These are phyloP conservation scores for Mrakia gelida DNA, from an alignment of 768 basidiomycete species.

Conservation along the genomic window DNA sequence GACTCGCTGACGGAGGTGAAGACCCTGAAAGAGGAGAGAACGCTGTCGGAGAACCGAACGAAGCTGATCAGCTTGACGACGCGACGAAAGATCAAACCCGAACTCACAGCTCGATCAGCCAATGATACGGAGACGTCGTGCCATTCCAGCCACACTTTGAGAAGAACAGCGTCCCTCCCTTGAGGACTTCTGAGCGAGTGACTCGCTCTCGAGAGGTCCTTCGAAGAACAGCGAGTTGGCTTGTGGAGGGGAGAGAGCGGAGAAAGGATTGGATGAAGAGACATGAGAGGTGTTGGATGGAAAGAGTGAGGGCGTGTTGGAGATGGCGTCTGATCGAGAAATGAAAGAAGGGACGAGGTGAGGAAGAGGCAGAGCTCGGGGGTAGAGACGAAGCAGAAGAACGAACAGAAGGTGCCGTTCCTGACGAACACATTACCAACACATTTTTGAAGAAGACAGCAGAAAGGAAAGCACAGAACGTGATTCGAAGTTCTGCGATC, in stretches of 20 bases:
- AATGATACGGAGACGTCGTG: neutral
- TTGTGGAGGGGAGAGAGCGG: neutral
- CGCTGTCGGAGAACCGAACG: neutral
- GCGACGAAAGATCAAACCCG: neutral
- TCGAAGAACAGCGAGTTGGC: neutral
- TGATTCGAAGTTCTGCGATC: too few species aligned
- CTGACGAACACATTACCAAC: neutral
- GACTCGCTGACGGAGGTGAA: neutral
- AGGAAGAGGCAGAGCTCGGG: neutral
- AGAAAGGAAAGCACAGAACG: neutral
- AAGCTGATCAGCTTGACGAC: neutral
- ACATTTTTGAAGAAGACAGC: neutral
- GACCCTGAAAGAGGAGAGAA: neutral
- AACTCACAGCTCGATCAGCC: neutral
- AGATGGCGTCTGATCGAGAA: neutral
- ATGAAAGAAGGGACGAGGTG: neutral
- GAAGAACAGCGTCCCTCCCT: conserved; percentile 11
- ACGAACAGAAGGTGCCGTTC: neutral
- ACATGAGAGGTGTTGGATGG: neutral
- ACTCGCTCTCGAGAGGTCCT: neutral
- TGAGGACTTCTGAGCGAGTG: neutral
- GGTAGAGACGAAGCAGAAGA: neutral
- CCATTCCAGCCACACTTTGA: neutral
- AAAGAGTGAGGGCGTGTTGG: neutral
- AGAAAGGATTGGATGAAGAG: neutral